Evolutionary conservation across 345 rosid species (phyloP), one percentile per base, ranked within the genome.

Genomic region (Rhizophora apiculata): DNA sequence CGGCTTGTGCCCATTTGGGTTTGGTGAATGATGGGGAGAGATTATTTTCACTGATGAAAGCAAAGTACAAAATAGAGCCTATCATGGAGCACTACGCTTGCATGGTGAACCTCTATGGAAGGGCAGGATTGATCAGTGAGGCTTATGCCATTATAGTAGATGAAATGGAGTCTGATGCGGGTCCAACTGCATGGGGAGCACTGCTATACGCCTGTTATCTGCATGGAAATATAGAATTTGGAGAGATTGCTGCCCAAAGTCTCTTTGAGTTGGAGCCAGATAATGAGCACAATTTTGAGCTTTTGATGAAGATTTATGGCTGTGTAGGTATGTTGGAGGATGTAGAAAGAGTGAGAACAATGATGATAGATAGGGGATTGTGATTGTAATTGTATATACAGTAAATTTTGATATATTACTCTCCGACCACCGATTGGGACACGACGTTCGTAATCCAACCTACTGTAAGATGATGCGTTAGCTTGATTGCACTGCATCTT

Each of bases 161-260:
- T 63, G 70, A 77, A 69, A 83, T 93, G 91, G 89, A 67, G 67
- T 69, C 78, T 63, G 88, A 89, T 62, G 94, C 97, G 6, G 93
- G 97, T 43, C 87, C 93, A 46, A 84, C 92, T 15, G 92, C 83
- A 58, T 91, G 98, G 97, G 96, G 97, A 73, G 97, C 97, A 15
- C 76, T 93, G 79, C 70, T 89, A 43, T 85, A 91, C 81, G 88
- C 87, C 53, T 89, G 94, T 79, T 84, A 70, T 69, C 74, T 90
- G 64, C 90, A 89, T 69, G 77, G 84, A 55, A 81, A 88, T 78
- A 76, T 80, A n/a, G 86, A 82, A 63, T 56, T 88, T 0, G 98
- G 92, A 65, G 94, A 88, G 71, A 65, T 76, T 16, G 96, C 96
- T 65, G 90, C 89, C 6, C 82, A 79, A 67, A 80, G 65, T 73